A percentile compares a stretch with the other conserved stretches of the same genome.
These are phyloP conservation scores for Prunus davidiana DNA, from an alignment of 306 rosid genomes.

Conservation along the genomic window DNA sequence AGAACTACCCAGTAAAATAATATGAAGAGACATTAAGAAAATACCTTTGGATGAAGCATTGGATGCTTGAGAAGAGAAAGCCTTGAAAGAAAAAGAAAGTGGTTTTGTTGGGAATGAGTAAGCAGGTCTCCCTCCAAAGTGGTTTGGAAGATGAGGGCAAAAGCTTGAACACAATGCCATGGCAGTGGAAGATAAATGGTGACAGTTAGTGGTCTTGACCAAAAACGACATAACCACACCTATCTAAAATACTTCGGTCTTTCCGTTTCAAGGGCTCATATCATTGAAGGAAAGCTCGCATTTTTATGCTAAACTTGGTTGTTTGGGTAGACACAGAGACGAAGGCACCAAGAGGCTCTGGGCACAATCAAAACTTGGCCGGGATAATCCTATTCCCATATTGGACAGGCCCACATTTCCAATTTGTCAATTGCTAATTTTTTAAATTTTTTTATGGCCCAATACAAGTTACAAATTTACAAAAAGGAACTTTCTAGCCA, in stretches of 20 bases:
- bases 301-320: conserved; percentile 18
- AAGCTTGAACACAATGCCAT: conserved; percentile 59
- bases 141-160: conserved; percentile 45
- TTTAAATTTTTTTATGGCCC: too few species aligned
- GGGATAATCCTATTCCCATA: conserved; percentile 8
- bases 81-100: conserved; percentile 30
- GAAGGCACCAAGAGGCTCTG: not conserved
- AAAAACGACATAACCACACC: conserved; percentile 21
- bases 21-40: not conserved
- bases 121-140: conserved; percentile 33
- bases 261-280: not conserved
- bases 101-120: conserved; percentile 22
- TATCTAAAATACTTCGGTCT: not conserved
- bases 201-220: conserved; percentile 30
- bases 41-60: conserved; percentile 42
- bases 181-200: conserved; percentile 44
- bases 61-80: conserved; percentile 45
- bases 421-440: not conserved
- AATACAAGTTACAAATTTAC: too few species aligned
- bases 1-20: not conserved
- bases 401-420: not conserved
- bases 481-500: too few species aligned
- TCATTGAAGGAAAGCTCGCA: conserved; percentile 18
- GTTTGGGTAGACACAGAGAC: conserved; percentile 30
- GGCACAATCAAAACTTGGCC: not conserved